phyloP scores from a whole-genome alignment of 2,329 filamentous ascomycete species.

The Purpureocillium lavendulum region DNA sequence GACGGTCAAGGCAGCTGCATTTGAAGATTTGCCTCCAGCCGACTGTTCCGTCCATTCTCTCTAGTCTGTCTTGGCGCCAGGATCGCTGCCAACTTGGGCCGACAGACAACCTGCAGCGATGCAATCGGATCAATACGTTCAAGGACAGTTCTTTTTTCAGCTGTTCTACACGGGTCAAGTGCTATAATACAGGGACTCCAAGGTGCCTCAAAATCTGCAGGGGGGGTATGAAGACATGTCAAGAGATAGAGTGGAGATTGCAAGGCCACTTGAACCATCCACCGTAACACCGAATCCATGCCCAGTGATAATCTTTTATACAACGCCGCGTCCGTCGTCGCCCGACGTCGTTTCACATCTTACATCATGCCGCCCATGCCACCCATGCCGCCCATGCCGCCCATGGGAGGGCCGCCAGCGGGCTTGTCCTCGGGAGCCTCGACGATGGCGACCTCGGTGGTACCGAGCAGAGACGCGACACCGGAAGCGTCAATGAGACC shows the following conservation, averaged over 20 bases:
- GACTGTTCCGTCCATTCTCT: too few relatives aligned
- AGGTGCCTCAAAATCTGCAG: conserved; percentile 17
- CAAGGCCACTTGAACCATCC: conserved; percentile 20
- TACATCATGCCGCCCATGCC: conserved; percentile 59
- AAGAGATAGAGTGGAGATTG: conserved; percentile 25
- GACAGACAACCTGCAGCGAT: too few relatives aligned
- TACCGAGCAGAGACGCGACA: conserved; percentile 93
- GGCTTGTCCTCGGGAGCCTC: conserved; percentile 92
- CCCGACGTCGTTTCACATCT: conserved; percentile 17
- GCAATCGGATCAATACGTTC: too few relatives aligned
- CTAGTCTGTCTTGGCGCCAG: too few relatives aligned
- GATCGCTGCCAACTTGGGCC: too few relatives aligned
- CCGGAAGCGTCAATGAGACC: conserved; percentile 90
- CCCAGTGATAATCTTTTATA: conserved; percentile 20
- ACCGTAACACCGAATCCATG: conserved; percentile 42
- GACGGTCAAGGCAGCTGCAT: too few relatives aligned
- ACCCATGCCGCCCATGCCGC: conserved; percentile 54
- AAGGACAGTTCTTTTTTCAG: too few relatives aligned
- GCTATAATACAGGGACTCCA: conserved; percentile 25
- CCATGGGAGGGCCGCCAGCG: conserved; percentile 49
- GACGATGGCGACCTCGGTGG: conserved; percentile 95
- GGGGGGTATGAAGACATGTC: conserved; percentile 18
- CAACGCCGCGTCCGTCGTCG: conserved; percentile 13
- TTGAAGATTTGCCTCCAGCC: too few relatives aligned
- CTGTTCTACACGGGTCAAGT: conserved; percentile 19